These are phyloP conservation scores for Ilex aquifolium DNA, from an alignment of 257 asterid genomes.

Conservation along the genomic window DNA sequence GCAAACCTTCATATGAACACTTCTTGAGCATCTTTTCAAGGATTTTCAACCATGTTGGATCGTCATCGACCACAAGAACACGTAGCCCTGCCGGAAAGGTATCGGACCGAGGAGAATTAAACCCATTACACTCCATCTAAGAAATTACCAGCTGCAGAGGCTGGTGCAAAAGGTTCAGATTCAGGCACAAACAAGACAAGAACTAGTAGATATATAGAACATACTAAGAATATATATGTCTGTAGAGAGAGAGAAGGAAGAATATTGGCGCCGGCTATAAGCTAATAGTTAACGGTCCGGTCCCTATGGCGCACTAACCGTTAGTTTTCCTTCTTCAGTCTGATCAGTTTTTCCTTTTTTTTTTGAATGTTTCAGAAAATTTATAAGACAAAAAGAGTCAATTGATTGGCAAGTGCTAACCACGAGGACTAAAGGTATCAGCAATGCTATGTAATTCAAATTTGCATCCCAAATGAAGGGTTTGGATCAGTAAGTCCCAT, in stretches of 20 bases:
- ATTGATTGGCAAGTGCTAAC: no score
- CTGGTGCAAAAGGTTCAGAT: conserved; percentile 3
- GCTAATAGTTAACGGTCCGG: conserved; percentile 33
- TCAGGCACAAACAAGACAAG: conserved; percentile 22
- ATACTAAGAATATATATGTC: background rate
- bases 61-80: conserved; percentile 96
- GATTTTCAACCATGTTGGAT: conserved; percentile 95
- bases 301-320: background rate
- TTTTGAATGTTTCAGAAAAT: no score
- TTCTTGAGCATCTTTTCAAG: conserved; percentile 97
- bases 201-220: background rate
- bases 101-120: conserved; percentile 59
- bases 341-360: no score
- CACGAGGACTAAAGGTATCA: no score
- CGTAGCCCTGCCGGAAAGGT: conserved; percentile 85
- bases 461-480: no score
- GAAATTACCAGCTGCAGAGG: background rate
- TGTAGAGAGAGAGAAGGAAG: conserved; percentile 3
- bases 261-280: conserved; percentile 49
- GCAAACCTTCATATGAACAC: conserved; percentile 79
- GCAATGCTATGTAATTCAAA: no score
- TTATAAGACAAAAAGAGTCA: no score
- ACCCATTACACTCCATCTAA: conserved; percentile 56
- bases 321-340: background rate
- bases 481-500: no score